Conservation (phyloP, 1,139 yeast genomes). For the Yamadazyma dushanensis region DNA sequence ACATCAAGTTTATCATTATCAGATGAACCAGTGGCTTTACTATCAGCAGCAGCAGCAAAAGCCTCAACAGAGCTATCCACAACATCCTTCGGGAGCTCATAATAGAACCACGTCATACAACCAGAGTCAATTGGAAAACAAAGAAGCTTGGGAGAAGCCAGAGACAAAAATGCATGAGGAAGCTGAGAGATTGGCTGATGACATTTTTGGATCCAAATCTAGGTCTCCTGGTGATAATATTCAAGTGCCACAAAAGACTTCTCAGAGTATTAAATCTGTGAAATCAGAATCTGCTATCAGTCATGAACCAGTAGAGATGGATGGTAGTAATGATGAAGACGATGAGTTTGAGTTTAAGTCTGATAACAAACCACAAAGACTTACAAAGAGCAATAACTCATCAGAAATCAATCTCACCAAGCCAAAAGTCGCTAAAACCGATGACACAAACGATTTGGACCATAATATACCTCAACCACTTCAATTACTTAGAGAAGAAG, state of each 20-base stretch:
- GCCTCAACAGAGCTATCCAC: background rate
- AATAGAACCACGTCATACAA: background rate
- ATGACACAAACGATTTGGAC: background rate
- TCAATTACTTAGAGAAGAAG: background rate
- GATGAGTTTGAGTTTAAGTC: background rate
- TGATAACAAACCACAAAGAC: slow-evolving; percentile 4
- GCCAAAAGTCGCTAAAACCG: background rate
- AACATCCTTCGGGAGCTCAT: background rate
- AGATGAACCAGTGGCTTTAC: slow-evolving; percentile 19
- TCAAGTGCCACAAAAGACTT: slow-evolving; percentile 13
- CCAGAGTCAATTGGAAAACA: slow-evolving; percentile 24
- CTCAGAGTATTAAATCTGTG: slow-evolving; percentile 17
- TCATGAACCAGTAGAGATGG: background rate
- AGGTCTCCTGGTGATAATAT: slow-evolving; percentile 14
- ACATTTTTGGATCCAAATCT: slow-evolving; percentile 30
- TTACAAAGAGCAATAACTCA: slow-evolving; percentile 16
- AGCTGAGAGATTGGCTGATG: slow-evolving; percentile 44
- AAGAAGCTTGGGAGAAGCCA: slow-evolving; percentile 41
- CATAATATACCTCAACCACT: background rate
- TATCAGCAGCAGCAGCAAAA: slow-evolving; percentile 9
- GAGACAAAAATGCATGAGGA: slow-evolving; percentile 21
- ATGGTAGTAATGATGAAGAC: slow-evolving; percentile 3
- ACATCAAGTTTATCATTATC: slow-evolving; percentile 25
- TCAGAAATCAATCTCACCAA: slow-evolving; percentile 8
- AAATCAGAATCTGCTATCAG: slow-evolving; percentile 14